phyloP scores from a whole-genome alignment of 768 basidiomycete genomes.

The Phlebiopsis gigantea region DNA sequence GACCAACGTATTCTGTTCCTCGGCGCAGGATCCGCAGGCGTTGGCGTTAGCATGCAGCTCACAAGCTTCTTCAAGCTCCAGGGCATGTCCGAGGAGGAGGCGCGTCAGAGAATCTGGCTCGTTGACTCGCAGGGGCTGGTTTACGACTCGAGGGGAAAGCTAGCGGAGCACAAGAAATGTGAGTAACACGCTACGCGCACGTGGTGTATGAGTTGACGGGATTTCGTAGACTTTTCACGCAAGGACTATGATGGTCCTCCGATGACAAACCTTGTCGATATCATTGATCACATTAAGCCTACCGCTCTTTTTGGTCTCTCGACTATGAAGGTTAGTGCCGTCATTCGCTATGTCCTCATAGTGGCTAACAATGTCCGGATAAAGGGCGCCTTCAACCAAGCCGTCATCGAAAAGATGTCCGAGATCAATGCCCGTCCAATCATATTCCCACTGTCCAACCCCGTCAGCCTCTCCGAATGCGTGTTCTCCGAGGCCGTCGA shows the following conservation, averaged over 20 bases:
- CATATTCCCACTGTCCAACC: constrained; percentile 92
- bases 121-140: constrained; percentile 87
- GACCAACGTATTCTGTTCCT: constrained; percentile 88
- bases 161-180: constrained; percentile 86
- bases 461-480: constrained; percentile 75
- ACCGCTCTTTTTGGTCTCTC: constrained; percentile 88
- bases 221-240: constrained; percentile 67
- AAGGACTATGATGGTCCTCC: constrained; percentile 74
- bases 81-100: constrained; percentile 73
- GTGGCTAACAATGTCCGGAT: neutral
- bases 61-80: constrained; percentile 85
- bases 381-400: constrained; percentile 68
- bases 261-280: constrained; percentile 67
- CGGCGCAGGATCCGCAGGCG: constrained; percentile 88
- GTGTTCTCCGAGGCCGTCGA: constrained; percentile 71
- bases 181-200: constrained; percentile 17
- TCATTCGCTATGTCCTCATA: constrained; percentile 30
- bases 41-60: constrained; percentile 87
- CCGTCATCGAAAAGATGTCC: constrained; percentile 73
- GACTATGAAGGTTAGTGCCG: constrained; percentile 39
- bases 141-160: constrained; percentile 60
- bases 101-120: constrained; percentile 71
- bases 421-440: constrained; percentile 78
- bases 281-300: constrained; percentile 77
- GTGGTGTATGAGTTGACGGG: neutral